Conservation (phyloP, 768 basidiomycete genomes). For the Austroboletus festivus region DNA sequence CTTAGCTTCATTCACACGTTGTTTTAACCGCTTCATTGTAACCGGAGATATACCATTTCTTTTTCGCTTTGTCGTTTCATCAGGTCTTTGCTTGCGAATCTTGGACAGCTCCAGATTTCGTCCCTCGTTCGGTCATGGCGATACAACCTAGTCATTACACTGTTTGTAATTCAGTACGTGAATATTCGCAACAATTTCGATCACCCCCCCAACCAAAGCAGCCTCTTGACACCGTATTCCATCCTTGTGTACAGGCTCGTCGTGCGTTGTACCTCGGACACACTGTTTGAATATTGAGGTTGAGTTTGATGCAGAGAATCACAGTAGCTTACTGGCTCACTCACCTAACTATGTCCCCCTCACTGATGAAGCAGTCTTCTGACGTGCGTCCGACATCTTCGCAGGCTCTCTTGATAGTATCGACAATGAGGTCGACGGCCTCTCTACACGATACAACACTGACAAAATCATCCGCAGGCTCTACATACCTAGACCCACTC, state of each 20-base stretch:
- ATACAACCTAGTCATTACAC: slow-evolving; percentile 13
- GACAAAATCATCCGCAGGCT: slow-evolving; percentile 59
- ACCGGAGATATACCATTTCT: slow-evolving; percentile 22
- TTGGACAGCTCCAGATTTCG: slow-evolving; percentile 4
- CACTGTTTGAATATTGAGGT: slow-evolving; percentile 39
- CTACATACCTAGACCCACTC: slow-evolving; percentile 44
- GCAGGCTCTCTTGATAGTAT: slow-evolving; percentile 66
- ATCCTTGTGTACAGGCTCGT: slow-evolving; percentile 88
- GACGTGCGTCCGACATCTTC: slow-evolving; percentile 49
- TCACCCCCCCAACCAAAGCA: slow-evolving; percentile 83
- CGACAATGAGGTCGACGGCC: slow-evolving; percentile 72
- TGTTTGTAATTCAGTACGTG: slow-evolving; percentile 10
- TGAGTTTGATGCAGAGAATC: neutral
- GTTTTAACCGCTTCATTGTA: slow-evolving; percentile 17
- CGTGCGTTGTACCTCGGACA: slow-evolving; percentile 79
- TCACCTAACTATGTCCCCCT: slow-evolving; percentile 80
- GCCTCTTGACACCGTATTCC: slow-evolving; percentile 89
- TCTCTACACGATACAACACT: slow-evolving; percentile 70
- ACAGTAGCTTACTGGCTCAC: slow-evolving; percentile 9
- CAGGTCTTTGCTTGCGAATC: slow-evolving; percentile 5
- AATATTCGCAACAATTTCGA: neutral
- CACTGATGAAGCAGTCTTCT: slow-evolving; percentile 48
- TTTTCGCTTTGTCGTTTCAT: slow-evolving; percentile 16
- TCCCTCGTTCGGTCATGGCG: slow-evolving; percentile 8
- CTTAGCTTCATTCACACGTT: slow-evolving; percentile 9